Conservation (phyloP, 352 stramenopile species). For the Phytophthora idaei region DNA sequence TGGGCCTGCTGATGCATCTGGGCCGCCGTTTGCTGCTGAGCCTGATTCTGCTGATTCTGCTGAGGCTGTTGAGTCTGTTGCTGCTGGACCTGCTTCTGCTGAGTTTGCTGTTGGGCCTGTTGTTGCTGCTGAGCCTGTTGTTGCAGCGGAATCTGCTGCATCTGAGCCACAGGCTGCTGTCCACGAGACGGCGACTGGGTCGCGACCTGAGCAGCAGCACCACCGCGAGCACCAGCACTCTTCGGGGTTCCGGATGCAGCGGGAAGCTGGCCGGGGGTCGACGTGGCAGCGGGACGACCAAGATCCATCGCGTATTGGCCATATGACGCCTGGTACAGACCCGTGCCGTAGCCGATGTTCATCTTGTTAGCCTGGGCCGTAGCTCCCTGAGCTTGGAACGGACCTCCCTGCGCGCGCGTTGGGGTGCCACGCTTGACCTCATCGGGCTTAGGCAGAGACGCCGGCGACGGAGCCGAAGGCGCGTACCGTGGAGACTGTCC, state of each 20-base stretch:
- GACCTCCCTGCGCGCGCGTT: constrained; percentile 50
- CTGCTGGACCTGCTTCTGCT: constrained; percentile 50
- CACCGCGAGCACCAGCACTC: constrained; percentile 33
- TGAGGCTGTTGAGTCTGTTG: constrained; percentile 51
- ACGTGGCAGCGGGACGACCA: constrained; percentile 36
- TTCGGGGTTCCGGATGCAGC: constrained; percentile 68
- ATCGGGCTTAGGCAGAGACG: constrained; percentile 85
- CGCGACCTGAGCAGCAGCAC: constrained; percentile 29
- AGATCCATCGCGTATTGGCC: constrained; percentile 87
- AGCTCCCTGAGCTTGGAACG: constrained; percentile 55
- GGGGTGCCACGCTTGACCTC: constrained; percentile 82
- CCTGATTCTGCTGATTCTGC: constrained; percentile 38
- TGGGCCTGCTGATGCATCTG: constrained; percentile 67
- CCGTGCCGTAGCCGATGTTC: constrained; percentile 66
- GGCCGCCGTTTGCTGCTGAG: constrained; percentile 53
- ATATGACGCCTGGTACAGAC: constrained; percentile 81
- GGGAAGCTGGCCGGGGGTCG: constrained; percentile 45
- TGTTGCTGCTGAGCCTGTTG: constrained; percentile 44
- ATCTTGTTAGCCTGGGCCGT: constrained; percentile 61
- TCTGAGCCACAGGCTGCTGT: constrained; percentile 44
- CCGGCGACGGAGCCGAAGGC: constrained; percentile 82
- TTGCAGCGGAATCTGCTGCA: constrained; percentile 47
- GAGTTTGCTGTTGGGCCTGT: constrained; percentile 42
- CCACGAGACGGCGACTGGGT: constrained; percentile 66
- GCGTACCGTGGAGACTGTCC: constrained; percentile 69